Evolutionary conservation across 148 eudicot genomes (phyloP).

Genomic region (Cornus suecica): DNA sequence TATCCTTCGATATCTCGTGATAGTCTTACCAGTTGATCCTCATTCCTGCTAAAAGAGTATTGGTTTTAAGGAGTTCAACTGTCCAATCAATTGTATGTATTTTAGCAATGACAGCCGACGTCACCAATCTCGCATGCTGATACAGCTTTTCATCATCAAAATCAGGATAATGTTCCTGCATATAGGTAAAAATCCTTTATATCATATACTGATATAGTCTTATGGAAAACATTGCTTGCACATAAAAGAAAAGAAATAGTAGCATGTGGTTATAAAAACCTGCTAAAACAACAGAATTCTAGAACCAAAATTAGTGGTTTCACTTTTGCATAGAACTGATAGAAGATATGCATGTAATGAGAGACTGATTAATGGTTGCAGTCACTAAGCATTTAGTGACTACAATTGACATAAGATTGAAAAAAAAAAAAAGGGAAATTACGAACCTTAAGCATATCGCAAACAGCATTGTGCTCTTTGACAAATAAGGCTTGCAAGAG

Average conservation of each 20-base stretch:
- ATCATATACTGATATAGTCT: neutral
- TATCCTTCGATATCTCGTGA: neutral
- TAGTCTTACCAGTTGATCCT: constrained; percentile 29
- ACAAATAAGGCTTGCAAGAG: constrained; percentile 31
- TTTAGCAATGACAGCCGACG: constrained; percentile 35
- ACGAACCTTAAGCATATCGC: constrained; percentile 25
- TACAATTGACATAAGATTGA: neutral
- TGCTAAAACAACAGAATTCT: too few relatives aligned
- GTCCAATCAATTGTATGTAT: constrained; percentile 38
- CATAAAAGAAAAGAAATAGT: neutral
- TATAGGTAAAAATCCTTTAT: neutral
- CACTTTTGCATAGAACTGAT: too few relatives aligned
- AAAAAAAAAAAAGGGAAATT: neutral
- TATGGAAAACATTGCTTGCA: neutral
- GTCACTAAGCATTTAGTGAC: neutral
- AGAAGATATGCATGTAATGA: neutral
- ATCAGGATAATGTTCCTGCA: constrained; percentile 27
- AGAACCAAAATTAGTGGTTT: too few relatives aligned
- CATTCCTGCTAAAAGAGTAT: constrained; percentile 31
- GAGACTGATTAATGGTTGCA: neutral
- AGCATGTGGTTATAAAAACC: neutral
- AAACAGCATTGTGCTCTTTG: constrained; percentile 29
- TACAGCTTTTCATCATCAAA: constrained; percentile 32
- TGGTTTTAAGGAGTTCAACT: constrained; percentile 28
- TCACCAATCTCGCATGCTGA: constrained; percentile 29